phyloP scores from a whole-genome alignment of 768 basidiomycete genomes.

The Mycena chlorophos region DNA sequence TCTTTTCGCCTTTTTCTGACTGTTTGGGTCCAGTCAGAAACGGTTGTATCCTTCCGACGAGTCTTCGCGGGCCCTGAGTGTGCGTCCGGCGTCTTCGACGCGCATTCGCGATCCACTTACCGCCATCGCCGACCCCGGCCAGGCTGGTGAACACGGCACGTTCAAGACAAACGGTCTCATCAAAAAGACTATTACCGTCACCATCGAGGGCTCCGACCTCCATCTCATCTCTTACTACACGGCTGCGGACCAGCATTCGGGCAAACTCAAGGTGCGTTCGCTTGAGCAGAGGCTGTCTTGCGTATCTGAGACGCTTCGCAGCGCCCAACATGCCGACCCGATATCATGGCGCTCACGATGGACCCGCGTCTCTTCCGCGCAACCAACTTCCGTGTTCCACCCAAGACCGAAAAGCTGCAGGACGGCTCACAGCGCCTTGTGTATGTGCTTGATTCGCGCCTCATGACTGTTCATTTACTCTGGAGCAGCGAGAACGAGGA shows the following conservation, averaged over 20 bases:
- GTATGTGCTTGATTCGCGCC: conserved; percentile 41
- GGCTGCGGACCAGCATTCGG: conserved; percentile 71
- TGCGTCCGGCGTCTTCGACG: conserved; percentile 43
- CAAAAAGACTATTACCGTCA: conserved; percentile 91
- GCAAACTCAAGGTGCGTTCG: conserved; percentile 53
- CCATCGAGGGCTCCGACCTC: conserved; percentile 74
- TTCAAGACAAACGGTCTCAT: conserved; percentile 76
- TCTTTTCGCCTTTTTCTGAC: not conserved
- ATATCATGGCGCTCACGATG: conserved; percentile 73
- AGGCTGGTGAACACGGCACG: conserved; percentile 49
- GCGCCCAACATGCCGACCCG: conserved; percentile 66
- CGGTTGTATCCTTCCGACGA: conserved; percentile 55
- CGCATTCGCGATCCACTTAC: conserved; percentile 26
- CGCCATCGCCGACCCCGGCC: conserved; percentile 31
- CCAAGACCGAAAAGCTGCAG: conserved; percentile 70
- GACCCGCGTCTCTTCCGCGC: conserved; percentile 75
- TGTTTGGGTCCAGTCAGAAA: conserved; percentile 34
- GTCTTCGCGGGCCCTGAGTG: conserved; percentile 36
- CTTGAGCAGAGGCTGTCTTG: not conserved
- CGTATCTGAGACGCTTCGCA: conserved; percentile 28
- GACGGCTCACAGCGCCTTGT: conserved; percentile 68
- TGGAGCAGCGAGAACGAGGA: conserved; percentile 45
- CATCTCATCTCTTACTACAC: conserved; percentile 86
- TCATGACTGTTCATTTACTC: conserved; percentile 16
- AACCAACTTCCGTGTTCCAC: conserved; percentile 82